These are phyloP conservation scores for Mrakia frigida DNA, from an alignment of 768 basidiomycete species.

Conservation along the genomic window DNA sequence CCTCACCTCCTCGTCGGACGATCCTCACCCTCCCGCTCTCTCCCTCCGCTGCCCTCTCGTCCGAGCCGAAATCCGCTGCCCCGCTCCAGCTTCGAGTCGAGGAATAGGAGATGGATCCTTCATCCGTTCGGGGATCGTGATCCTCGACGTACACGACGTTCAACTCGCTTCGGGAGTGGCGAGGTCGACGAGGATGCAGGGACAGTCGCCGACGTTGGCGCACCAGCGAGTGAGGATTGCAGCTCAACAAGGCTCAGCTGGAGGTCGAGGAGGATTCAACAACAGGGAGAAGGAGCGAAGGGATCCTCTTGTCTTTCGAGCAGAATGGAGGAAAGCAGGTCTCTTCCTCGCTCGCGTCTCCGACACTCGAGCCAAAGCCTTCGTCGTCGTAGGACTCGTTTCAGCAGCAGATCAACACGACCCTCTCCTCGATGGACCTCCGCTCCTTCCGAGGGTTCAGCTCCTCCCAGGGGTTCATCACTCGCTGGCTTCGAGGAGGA, in stretches of 20 bases:
- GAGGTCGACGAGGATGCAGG: not conserved
- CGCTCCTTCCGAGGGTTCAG: conserved; percentile 36
- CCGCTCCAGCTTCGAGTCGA: conserved; percentile 51
- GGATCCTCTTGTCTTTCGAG: not conserved
- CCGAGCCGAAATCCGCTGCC: conserved; percentile 63
- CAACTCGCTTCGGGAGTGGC: not conserved
- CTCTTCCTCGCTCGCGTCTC: conserved; percentile 39
- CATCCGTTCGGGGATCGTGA: conserved; percentile 24
- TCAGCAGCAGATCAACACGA: conserved; percentile 9
- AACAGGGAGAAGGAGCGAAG: not conserved
- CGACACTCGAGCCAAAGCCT: conserved; percentile 38
- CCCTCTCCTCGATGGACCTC: conserved; percentile 31
- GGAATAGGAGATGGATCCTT: conserved; percentile 34
- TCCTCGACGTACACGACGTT: conserved; percentile 23
- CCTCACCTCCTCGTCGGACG: conserved; percentile 28
- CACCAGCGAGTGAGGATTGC: not conserved
- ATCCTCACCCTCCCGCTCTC: conserved; percentile 22
- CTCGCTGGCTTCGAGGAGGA: not conserved
- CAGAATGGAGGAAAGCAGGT: conserved; percentile 39
- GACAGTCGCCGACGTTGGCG: not conserved
- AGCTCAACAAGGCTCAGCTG: not conserved
- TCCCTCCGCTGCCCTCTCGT: conserved; percentile 51
- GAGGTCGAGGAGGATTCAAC: no score
- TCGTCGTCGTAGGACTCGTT: conserved; percentile 41
- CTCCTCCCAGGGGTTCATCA: conserved; percentile 20